These are phyloP conservation scores for Detonula confervacea DNA, from an alignment of 352 stramenopile genomes.

Conservation along the genomic window DNA sequence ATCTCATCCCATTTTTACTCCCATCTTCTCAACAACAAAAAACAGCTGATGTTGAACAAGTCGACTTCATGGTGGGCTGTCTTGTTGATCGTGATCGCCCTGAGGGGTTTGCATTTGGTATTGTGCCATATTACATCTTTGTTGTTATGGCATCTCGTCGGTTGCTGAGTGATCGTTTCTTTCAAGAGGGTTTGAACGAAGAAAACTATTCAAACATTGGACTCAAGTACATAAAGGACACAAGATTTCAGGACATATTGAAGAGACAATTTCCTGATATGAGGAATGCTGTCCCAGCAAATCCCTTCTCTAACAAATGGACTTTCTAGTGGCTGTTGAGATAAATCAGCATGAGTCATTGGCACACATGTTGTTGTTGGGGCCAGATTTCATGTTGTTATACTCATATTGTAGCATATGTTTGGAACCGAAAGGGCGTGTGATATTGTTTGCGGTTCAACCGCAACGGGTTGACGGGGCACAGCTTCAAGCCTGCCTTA, in stretches of 20 bases:
- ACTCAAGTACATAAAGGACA: background rate
- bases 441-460: too few relatives aligned
- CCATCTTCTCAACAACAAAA: too few relatives aligned
- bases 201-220: background rate
- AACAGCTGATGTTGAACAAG: conserved; percentile 4
- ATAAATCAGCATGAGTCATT: too few relatives aligned
- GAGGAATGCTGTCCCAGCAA: background rate
- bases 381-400: too few relatives aligned
- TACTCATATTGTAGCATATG: too few relatives aligned
- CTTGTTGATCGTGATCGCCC: background rate
- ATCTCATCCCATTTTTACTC: too few relatives aligned
- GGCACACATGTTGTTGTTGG: too few relatives aligned
- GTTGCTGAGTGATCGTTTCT: background rate
- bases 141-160: background rate
- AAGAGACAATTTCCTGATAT: background rate
- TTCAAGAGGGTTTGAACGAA: background rate
- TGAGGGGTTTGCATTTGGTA: background rate
- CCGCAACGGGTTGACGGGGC: too few relatives aligned
- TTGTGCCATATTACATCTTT: conserved; percentile 1
- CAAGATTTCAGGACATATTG: background rate
- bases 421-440: too few relatives aligned
- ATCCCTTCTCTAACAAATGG: background rate
- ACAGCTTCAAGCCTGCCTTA: too few relatives aligned
- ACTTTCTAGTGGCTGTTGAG: too few relatives aligned
- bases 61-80: background rate